A percentile compares a stretch with the other conserved stretches of the same genome.
Evolutionary conservation across 106 monocot species (phyloP).

Genomic region (Dactylorhiza incarnata): DNA sequence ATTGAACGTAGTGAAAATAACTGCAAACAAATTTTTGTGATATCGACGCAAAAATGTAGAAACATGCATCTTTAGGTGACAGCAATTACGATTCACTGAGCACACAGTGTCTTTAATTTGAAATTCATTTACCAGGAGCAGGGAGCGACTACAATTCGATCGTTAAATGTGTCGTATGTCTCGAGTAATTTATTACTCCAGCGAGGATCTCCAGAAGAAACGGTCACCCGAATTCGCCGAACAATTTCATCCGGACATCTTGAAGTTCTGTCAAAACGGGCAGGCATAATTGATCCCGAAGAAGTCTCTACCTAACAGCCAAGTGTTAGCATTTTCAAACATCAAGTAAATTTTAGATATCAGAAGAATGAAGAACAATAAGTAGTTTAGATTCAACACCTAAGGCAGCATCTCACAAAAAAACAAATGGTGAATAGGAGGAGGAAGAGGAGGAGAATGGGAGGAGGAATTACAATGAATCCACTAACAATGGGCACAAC

Average conservation of each 20-base stretch:
- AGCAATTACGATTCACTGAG: no score
- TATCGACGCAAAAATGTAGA: no score
- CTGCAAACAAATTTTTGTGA: no score
- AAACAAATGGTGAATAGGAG: no score
- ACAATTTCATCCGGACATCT: slow-evolving; percentile 92
- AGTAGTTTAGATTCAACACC: no score
- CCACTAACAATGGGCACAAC: slow-evolving; percentile 56
- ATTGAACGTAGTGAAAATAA: no score
- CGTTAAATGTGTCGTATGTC: slow-evolving; percentile 67
- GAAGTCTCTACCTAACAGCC: slow-evolving; percentile 64
- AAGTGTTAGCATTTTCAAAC: not conserved
- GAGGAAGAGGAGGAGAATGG: no score
- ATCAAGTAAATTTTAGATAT: not conserved
- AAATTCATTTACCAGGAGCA: slow-evolving; percentile 52
- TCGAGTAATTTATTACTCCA: slow-evolving; percentile 68
- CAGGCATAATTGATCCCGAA: slow-evolving; percentile 58
- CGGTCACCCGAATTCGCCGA: slow-evolving; percentile 62
- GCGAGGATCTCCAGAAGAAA: slow-evolving; percentile 46
- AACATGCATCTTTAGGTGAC: no score
- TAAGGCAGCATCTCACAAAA: no score
- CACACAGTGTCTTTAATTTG: no score
- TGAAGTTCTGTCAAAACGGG: slow-evolving; percentile 53
- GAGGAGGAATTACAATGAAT: slow-evolving; percentile 47
- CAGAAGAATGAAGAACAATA: not conserved
- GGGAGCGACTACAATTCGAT: slow-evolving; percentile 63